Base-by-base conservation (phyloP, 306 rosid species). In the Clitoria ternatea region DNA sequence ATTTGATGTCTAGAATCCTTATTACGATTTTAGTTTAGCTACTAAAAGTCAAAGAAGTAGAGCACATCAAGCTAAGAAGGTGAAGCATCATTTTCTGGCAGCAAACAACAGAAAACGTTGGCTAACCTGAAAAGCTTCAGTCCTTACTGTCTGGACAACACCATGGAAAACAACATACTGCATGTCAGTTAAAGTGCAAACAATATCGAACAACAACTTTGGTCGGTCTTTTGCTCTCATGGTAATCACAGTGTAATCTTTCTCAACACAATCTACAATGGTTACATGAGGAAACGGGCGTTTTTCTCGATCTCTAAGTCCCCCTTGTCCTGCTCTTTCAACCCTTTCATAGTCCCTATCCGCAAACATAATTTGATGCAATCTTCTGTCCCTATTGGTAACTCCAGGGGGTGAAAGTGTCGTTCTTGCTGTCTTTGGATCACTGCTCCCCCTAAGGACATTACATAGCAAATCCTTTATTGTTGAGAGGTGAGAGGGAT, bases 131-230 rank as follows among this genome's bases (percentile, higher is more conserved):
- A 61, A 89, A 45, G 99, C 96, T 74, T 87, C 96, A n/a, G 69
- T 77, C 79, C 84, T 76, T 69, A 64, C 79, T 13, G 99, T 91
- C 61, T 80, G 61, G 69, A 94, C 97, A 76, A 91, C 82, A 9
- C 96, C 99, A 69, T 94, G 99, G 74, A 78, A 94, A 60, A 94
- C 91, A 9, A 94, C 96, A 77, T 89, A 94, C 79, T 94, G 89
- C 98, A 94, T 90, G 67, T 94, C 98, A 0, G 98, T 94, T 61
- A 94, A 84, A 36, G 99, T 94, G 86, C 97, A 94, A 74, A 94
- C 74, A 54, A 94, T 88, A 80, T 94, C 99, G n/a, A 85, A 94
- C 81, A 94, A 59, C 78, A 94, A 78, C 54, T 90, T 94, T 0
- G 97, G 96, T 47, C 99, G 75, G 83, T 94, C 99, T 79, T 90